phyloP scores from a whole-genome alignment of 805 yeast species.

The Nakazawaea pomicola region DNA sequence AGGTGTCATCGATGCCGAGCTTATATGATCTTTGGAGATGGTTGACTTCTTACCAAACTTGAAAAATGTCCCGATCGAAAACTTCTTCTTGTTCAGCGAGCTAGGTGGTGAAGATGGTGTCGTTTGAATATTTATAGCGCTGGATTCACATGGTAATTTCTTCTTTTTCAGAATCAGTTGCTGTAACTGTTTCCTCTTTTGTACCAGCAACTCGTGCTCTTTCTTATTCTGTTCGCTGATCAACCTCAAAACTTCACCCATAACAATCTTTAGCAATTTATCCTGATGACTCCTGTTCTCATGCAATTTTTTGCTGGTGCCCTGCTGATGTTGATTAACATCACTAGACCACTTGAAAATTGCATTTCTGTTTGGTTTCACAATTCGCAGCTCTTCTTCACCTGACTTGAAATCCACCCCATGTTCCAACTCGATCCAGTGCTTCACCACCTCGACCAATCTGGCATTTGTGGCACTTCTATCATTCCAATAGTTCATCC shows the following conservation, averaged over 20 bases:
- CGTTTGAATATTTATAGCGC: too few species aligned
- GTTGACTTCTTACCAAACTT: conserved; percentile 10
- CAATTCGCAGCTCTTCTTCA: too few species aligned
- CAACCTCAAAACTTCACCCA: not conserved
- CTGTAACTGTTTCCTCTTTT: not conserved
- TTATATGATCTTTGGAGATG: conserved; percentile 11
- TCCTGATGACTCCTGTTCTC: conserved; percentile 9
- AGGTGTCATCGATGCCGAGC: too few species aligned
- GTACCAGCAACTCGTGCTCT: too few species aligned
- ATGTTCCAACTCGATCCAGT: conserved; percentile 1
- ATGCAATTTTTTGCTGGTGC: too few species aligned
- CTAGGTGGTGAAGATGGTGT: not conserved
- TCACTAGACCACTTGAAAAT: conserved; percentile 9
- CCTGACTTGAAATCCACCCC: too few species aligned
- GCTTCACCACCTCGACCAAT: not conserved
- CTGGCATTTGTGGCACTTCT: not conserved
- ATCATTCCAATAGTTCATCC: conserved; percentile 2
- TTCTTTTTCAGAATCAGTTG: too few species aligned
- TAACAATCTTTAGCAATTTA: conserved; percentile 1
- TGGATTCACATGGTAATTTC: too few species aligned
- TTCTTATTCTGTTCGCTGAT: too few species aligned
- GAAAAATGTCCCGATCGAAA: conserved; percentile 8
- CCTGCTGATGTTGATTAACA: not conserved
- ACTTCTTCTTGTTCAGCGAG: conserved; percentile 4
- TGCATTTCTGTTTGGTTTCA: conserved; percentile 1